Conservation (phyloP, 169 alveolate genomes). For the Eimeria necatrix region DNA sequence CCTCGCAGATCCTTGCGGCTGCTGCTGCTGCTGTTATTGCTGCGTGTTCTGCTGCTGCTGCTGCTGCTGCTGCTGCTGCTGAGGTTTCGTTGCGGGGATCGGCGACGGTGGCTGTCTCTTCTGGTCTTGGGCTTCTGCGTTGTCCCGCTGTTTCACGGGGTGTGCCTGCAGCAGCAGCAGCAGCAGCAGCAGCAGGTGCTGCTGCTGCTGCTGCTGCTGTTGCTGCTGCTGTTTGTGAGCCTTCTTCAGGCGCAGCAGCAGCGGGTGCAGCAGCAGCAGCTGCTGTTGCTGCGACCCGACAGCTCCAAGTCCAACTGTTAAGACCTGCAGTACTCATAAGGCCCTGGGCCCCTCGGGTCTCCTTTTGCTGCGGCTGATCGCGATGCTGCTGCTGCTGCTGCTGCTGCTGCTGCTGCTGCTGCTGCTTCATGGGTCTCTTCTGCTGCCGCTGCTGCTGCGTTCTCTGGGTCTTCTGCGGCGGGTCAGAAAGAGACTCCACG, state of each 20-base stretch:
- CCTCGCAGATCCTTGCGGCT: neutral
- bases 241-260: neutral
- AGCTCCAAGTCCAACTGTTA: conserved; percentile 1
- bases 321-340: neutral
- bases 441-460: neutral
- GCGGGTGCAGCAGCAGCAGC: neutral
- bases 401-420: neutral
- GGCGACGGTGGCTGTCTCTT: too few relatives aligned
- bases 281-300: conserved; percentile 28
- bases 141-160: neutral
- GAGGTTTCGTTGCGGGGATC: too few relatives aligned
- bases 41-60: too few relatives aligned
- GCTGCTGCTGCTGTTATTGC: neutral
- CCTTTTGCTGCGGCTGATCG: neutral
- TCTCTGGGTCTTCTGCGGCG: neutral
- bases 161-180: neutral
- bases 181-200: neutral
- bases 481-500: neutral
- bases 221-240: neutral
- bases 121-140: too few relatives aligned
- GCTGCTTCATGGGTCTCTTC: neutral
- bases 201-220: conserved; percentile 33
- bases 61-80: too few relatives aligned
- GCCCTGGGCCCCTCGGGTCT: neutral
- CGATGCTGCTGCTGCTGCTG: conserved; percentile 3